phyloP scores from a whole-genome alignment of 2,329 filamentous ascomycete genomes.

The Neonectria hederae region DNA sequence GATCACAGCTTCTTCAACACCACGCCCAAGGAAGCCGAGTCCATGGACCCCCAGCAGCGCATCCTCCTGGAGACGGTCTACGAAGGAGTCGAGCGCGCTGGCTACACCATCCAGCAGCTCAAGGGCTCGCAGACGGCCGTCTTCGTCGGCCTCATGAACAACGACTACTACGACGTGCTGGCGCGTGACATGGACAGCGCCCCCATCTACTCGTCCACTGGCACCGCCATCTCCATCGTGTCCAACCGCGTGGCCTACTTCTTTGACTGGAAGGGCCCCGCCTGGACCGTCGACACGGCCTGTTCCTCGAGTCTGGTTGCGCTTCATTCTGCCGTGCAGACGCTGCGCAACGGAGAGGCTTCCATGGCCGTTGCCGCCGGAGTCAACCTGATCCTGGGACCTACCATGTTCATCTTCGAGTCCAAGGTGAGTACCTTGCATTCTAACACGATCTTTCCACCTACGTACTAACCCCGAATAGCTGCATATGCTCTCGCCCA shows the following conservation, averaged over 20 bases:
- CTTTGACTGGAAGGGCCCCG: slow-evolving; percentile 47
- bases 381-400: slow-evolving; percentile 45
- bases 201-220: neutral
- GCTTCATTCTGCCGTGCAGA: slow-evolving; percentile 44
- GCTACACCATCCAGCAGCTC: slow-evolving; percentile 43
- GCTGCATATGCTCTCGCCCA: slow-evolving; percentile 50
- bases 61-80: slow-evolving; percentile 52
- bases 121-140: slow-evolving; percentile 23
- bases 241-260: slow-evolving; percentile 42
- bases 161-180: slow-evolving; percentile 26
- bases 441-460: too few relatives aligned
- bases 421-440: slow-evolving; percentile 44
- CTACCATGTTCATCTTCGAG: slow-evolving; percentile 29
- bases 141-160: slow-evolving; percentile 27
- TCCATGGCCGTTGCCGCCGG: slow-evolving; percentile 54
- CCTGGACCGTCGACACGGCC: slow-evolving; percentile 47
- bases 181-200: slow-evolving; percentile 19
- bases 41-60: slow-evolving; percentile 55
- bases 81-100: slow-evolving; percentile 52
- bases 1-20: slow-evolving; percentile 53
- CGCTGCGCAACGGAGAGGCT: slow-evolving; percentile 38
- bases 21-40: slow-evolving; percentile 48
- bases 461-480: neutral
- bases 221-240: slow-evolving; percentile 20
- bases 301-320: slow-evolving; percentile 46